phyloP scores from a whole-genome alignment of 306 rosid genomes.

The Adenanthera pavonina region DNA sequence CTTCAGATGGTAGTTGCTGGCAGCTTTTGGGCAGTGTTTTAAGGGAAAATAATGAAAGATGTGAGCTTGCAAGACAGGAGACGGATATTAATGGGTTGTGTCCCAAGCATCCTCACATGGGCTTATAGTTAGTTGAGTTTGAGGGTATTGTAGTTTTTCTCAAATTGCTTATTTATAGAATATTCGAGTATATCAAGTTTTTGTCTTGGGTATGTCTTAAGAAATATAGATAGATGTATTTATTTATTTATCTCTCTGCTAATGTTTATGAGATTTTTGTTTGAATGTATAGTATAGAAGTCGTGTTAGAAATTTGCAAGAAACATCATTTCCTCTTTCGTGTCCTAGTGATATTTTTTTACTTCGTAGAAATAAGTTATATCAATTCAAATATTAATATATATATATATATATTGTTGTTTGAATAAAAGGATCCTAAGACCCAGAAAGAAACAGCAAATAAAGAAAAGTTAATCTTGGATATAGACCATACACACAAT shows the following conservation, averaged over 20 bases:
- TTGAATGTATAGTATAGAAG: too few species aligned
- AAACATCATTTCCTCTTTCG: too few species aligned
- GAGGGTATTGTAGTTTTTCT: background rate
- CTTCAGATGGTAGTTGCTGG: slow-evolving; percentile 49
- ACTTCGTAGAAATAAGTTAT: too few species aligned
- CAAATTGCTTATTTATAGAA: background rate
- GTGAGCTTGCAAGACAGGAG: background rate
- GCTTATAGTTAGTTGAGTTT: background rate
- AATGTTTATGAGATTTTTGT: too few species aligned
- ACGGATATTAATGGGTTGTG: background rate
- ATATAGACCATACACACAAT: too few species aligned
- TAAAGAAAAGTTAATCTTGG: too few species aligned
- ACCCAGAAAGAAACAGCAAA: too few species aligned
- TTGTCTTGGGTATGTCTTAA: background rate
- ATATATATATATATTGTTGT: too few species aligned
- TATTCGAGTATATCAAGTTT: background rate
- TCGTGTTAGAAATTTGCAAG: too few species aligned
- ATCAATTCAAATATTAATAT: too few species aligned
- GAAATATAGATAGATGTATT: background rate
- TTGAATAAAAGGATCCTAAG: too few species aligned
- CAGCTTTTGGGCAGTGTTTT: slow-evolving; percentile 18
- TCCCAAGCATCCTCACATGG: slow-evolving; percentile 36
- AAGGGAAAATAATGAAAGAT: background rate
- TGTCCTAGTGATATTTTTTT: too few species aligned
- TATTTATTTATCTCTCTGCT: background rate